These are phyloP conservation scores for Aspergillus texensis DNA, from an alignment of 2,329 filamentous ascomycete genomes.

Conservation along the genomic window DNA sequence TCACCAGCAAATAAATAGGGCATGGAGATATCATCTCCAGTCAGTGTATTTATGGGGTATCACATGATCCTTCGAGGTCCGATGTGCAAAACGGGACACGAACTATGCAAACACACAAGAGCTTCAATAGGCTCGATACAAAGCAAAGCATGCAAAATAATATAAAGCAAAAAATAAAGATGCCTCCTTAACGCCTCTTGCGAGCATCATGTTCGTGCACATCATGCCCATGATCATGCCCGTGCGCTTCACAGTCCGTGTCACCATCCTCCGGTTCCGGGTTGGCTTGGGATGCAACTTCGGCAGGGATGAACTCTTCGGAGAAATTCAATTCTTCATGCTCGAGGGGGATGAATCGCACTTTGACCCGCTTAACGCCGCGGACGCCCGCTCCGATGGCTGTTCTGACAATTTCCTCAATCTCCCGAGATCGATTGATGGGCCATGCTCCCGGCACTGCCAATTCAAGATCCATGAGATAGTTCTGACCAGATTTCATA, in stretches of 20 bases:
- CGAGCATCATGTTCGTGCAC: slow-evolving; percentile 20
- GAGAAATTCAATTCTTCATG: slow-evolving; percentile 61
- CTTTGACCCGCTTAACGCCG: slow-evolving; percentile 78
- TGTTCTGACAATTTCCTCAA: slow-evolving; percentile 75
- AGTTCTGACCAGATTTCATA: slow-evolving; percentile 95
- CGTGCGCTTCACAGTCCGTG: slow-evolving; percentile 18
- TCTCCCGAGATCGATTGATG: slow-evolving; percentile 65
- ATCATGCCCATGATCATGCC: slow-evolving; percentile 36
- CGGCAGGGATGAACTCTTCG: slow-evolving; percentile 76
- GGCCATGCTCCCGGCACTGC: slow-evolving; percentile 77
- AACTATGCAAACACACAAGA: slow-evolving; percentile 2
- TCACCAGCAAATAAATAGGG: neutral
- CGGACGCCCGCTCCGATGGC: slow-evolving; percentile 75
- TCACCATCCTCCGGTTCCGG: slow-evolving; percentile 63
- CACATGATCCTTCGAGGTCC: slow-evolving; percentile 13
- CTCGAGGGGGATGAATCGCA: slow-evolving; percentile 78
- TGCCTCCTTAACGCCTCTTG: slow-evolving; percentile 26
- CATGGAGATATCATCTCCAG: neutral
- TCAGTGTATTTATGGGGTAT: slow-evolving; percentile 12
- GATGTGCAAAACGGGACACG: neutral
- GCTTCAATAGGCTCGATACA: slow-evolving; percentile 2
- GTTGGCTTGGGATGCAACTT: slow-evolving; percentile 59
- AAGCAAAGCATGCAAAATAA: neutral
- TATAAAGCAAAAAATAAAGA: slow-evolving; percentile 1
- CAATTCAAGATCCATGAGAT: slow-evolving; percentile 86